Evolutionary conservation across 805 yeast species (phyloP), one percentile per base, ranked within the genome.

Genomic region (Lachancea mirantina): DNA sequence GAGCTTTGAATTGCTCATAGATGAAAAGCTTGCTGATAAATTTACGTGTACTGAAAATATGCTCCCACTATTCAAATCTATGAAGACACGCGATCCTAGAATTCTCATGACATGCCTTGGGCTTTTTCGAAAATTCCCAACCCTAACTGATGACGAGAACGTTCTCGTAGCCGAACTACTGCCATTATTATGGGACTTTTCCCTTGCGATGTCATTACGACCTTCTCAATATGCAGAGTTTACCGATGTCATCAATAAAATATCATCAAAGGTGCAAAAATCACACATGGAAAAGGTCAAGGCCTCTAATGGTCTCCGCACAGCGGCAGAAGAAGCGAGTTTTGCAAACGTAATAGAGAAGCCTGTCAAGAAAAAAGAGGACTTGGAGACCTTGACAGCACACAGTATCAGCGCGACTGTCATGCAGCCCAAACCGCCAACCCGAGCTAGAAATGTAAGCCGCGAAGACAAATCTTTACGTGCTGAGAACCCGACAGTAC

Each of bases 51-150:
- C 68, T 21, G 96, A 89, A 30, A 84, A 80, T 34, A 64, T 92
- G 23, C 58, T 92, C n/a, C 96, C 96, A 0, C 59, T 89, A 14
- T 63, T 89, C 36, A 71, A 72, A 45, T 72, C 74, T 10, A 72
- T 84, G 69, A 84, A 84, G 53, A 78, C 92, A 17, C 64, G 92
- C 40, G 88, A 83, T 47, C 68, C 82, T 10, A 61, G 74, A 26
- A 76, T 84, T 23, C 67, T 83, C 26, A 51, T 64, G 45, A 63
- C 70, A 16, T 63, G 76, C 4, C 46, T 76, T 18, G 50, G 49
- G 9, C 61, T 75, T 5, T 70, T 72, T 45, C 49, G 47, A 23
- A 39, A 57, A 1, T 31, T 54, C 5, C 55, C 61, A 2, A 45
- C 43, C 14, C 53, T 70, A 8, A 62, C 75, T 13, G 69, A 63